A percentile compares a stretch with the other conserved stretches of the same genome.
Conservation (phyloP, 441 rosid genomes). For the Populus hybrid region DNA sequence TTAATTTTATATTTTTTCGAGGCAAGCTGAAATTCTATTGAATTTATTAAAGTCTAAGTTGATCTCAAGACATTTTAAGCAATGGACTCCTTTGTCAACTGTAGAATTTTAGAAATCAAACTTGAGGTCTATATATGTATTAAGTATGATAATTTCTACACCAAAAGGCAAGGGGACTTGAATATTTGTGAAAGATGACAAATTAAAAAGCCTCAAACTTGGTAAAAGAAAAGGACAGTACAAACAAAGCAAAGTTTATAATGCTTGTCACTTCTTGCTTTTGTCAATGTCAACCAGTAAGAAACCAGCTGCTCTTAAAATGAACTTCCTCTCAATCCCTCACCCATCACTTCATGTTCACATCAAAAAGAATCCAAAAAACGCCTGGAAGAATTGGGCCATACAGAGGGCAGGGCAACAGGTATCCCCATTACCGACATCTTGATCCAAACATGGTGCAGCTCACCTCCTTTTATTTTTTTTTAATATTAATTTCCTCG, state of each 20-base stretch:
- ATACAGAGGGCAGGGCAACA: neutral
- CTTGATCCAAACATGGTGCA: too few relatives aligned
- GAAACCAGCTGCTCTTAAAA: neutral
- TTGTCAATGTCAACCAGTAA: constrained; percentile 26
- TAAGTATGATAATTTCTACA: too few relatives aligned
- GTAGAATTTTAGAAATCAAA: too few relatives aligned
- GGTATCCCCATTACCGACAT: constrained; percentile 10
- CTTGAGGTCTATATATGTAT: too few relatives aligned
- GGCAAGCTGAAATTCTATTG: too few relatives aligned
- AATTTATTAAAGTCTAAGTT: too few relatives aligned
- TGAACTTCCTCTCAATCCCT: neutral
- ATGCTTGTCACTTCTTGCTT: constrained; percentile 1
- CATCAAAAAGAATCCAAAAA: constrained; percentile 35
- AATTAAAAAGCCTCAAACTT: neutral
- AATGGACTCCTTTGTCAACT: too few relatives aligned
- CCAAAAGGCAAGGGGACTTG: too few relatives aligned
- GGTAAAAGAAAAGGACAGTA: neutral
- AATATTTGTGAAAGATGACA: neutral
- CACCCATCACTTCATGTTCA: neutral
- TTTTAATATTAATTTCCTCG: too few relatives aligned
- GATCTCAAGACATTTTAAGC: too few relatives aligned
- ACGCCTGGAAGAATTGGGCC: constrained; percentile 17
- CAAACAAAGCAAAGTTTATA: neutral
- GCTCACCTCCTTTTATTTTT: too few relatives aligned
- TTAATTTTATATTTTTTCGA: too few relatives aligned